phyloP scores from a whole-genome alignment of 2,329 filamentous ascomycete species.

The Orbilia brochopaga region DNA sequence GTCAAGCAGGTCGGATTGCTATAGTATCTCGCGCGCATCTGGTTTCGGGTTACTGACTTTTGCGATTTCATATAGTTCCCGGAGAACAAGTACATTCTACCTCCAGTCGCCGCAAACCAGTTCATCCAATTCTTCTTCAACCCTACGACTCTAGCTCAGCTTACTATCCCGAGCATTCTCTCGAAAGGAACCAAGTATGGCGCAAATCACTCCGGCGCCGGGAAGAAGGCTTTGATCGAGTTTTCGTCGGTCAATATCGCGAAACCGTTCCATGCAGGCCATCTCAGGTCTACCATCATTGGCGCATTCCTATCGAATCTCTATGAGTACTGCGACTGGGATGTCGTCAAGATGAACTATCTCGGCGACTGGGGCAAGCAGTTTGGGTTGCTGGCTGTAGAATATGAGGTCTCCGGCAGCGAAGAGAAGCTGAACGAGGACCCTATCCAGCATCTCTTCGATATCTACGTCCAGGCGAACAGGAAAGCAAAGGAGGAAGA shows the following conservation, averaged over 20 bases:
- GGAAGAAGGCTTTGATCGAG: conserved; percentile 74
- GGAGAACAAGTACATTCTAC: conserved; percentile 74
- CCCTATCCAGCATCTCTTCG: conserved; percentile 80
- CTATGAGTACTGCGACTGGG: conserved; percentile 72
- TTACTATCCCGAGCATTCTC: conserved; percentile 74
- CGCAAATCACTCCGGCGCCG: conserved; percentile 66
- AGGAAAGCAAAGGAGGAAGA: conserved; percentile 64
- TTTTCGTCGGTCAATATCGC: conserved; percentile 87
- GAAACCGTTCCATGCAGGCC: conserved; percentile 78
- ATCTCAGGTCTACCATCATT: conserved; percentile 77
- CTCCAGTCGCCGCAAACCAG: conserved; percentile 70
- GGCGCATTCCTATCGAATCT: conserved; percentile 74
- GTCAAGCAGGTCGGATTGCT: conserved; percentile 63
- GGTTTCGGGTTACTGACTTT: conserved; percentile 3
- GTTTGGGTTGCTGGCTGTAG: conserved; percentile 72
- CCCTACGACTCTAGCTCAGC: conserved; percentile 67
- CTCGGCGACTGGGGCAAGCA: conserved; percentile 81
- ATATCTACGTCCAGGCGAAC: conserved; percentile 80
- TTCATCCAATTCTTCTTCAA: conserved; percentile 84
- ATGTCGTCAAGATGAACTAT: conserved; percentile 75
- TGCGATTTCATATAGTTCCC: conserved; percentile 66
- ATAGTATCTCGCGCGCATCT: not conserved
- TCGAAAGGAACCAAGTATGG: conserved; percentile 69
- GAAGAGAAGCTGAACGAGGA: conserved; percentile 74
- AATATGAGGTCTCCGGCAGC: conserved; percentile 75